phyloP scores from a whole-genome alignment of 1,284 basidiomycete species.

The Cutaneotrichosporon sp. region DNA sequence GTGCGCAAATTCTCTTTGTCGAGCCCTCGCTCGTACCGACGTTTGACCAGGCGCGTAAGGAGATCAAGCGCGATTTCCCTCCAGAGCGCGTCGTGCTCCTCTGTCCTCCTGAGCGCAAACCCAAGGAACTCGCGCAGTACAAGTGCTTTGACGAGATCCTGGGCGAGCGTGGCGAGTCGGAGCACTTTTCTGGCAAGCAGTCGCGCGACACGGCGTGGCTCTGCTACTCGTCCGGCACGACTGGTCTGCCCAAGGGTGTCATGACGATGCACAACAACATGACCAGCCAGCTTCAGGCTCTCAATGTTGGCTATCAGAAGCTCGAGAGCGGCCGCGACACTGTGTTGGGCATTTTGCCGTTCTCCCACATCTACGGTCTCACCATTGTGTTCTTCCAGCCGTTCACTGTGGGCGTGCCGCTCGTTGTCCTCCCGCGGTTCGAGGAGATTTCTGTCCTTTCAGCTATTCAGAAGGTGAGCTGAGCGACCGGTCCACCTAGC shows the following conservation, averaged over 20 bases:
- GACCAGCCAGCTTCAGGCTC: slow-evolving; percentile 36
- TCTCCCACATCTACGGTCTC: slow-evolving; percentile 20
- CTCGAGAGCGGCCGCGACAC: slow-evolving; percentile 8
- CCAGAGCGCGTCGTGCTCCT: slow-evolving; percentile 13
- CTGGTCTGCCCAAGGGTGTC: slow-evolving; percentile 46
- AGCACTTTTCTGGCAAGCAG: slow-evolving; percentile 10
- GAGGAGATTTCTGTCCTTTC: slow-evolving; percentile 55
- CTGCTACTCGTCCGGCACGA: slow-evolving; percentile 64
- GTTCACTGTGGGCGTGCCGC: slow-evolving; percentile 56
- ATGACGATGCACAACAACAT: slow-evolving; percentile 64
- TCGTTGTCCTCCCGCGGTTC: slow-evolving; percentile 67
- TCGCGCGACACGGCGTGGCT: slow-evolving; percentile 37
- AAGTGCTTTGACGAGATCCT: slow-evolving; percentile 9
- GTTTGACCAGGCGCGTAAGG: slow-evolving; percentile 22
- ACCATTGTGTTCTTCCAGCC: slow-evolving; percentile 57
- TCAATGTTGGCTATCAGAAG: slow-evolving; percentile 3
- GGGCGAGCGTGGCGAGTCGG: slow-evolving; percentile 2
- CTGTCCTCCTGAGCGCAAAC: slow-evolving; percentile 4
- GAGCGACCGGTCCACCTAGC: slow-evolving; percentile 15
- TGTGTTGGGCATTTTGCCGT: slow-evolving; percentile 13
- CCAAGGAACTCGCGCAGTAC: slow-evolving; percentile 4
- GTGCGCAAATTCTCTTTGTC: slow-evolving; percentile 55
- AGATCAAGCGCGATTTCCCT: slow-evolving; percentile 5
- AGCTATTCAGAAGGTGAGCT: slow-evolving; percentile 58
- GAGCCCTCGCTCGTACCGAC: slow-evolving; percentile 53